Evolutionary conservation across 2,329 filamentous ascomycete species (phyloP).

Genomic region (Cercospora janseana): DNA sequence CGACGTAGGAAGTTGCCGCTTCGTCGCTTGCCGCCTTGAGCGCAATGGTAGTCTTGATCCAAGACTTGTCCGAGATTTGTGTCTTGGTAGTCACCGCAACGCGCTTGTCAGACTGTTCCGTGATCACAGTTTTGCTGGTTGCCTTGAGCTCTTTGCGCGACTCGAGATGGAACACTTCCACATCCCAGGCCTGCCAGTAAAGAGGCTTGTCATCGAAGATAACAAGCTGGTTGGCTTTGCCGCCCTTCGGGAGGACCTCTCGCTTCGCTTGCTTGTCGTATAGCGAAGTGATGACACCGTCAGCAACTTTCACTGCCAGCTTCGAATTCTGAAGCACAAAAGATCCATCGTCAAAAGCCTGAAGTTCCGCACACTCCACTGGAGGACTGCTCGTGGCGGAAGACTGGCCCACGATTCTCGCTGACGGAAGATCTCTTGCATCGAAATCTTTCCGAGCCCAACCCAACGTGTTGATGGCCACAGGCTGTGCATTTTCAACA

Average conservation of each 20-base stretch:
- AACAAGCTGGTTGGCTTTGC: slow-evolving; percentile 85
- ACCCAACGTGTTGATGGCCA: slow-evolving; percentile 79
- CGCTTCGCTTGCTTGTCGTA: slow-evolving; percentile 71
- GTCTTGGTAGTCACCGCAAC: slow-evolving; percentile 82
- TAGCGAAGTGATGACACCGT: slow-evolving; percentile 79
- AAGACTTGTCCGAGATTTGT: slow-evolving; percentile 82
- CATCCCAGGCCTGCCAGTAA: slow-evolving; percentile 98
- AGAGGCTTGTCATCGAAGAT: slow-evolving; percentile 96
- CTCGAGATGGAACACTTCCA: slow-evolving; percentile 92
- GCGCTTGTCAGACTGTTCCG: slow-evolving; percentile 68
- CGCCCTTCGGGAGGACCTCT: slow-evolving; percentile 70
- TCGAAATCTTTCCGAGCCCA: slow-evolving; percentile 67
- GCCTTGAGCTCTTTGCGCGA: slow-evolving; percentile 71
- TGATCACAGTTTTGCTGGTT: slow-evolving; percentile 66
- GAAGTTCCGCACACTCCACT: slow-evolving; percentile 14
- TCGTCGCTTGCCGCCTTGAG: slow-evolving; percentile 64
- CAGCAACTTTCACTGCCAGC: slow-evolving; percentile 68
- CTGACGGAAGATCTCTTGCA: slow-evolving; percentile 20
- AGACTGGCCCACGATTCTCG: no score
- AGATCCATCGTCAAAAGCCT: slow-evolving; percentile 40
- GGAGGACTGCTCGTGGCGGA: background rate
- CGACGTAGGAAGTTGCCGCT: slow-evolving; percentile 66
- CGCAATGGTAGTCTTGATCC: slow-evolving; percentile 80
- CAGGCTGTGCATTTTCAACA: slow-evolving; percentile 48
- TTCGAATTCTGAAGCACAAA: slow-evolving; percentile 80